Percentiles rank a stretch among this genome's conserved stretches.
Conservation (phyloP, 768 basidiomycete genomes). For the Strobilomyces echinocephalus region DNA sequence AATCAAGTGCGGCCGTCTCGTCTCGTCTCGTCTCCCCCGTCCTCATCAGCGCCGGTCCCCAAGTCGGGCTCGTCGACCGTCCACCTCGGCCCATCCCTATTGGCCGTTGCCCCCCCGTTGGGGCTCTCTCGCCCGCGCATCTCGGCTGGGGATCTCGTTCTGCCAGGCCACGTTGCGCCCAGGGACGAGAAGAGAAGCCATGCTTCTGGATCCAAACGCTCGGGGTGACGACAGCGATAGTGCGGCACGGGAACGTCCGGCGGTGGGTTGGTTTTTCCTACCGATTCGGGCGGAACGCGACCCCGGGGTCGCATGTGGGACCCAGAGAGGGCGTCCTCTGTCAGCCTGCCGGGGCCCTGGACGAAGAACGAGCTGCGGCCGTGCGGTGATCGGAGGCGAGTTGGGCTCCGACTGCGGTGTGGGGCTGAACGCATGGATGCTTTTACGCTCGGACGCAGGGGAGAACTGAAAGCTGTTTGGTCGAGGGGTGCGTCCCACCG, state of each 20-base stretch:
- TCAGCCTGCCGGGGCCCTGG: neutral
- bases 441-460: no score
- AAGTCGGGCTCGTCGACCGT: no score
- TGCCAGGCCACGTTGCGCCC: neutral
- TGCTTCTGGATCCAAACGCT: neutral
- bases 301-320: no score
- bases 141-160: neutral
- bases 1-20: no score
- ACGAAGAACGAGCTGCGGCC: neutral
- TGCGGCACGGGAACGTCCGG: neutral
- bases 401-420: neutral
- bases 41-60: neutral
- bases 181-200: neutral
- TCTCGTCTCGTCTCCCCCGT: no score
- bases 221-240: neutral
- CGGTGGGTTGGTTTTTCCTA: neutral
- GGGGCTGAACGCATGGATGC: neutral
- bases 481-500: neutral
- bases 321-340: no score
- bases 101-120: neutral
- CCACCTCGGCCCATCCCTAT: neutral
- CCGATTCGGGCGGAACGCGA: neutral
- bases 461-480: no score
- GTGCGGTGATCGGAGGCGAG: neutral
- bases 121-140: neutral